A percentile compares a stretch with the other conserved stretches of the same genome.
These are phyloP conservation scores for Plenodomus biglobosus DNA, from an alignment of 2,329 filamentous ascomycete genomes.

Conservation along the genomic window DNA sequence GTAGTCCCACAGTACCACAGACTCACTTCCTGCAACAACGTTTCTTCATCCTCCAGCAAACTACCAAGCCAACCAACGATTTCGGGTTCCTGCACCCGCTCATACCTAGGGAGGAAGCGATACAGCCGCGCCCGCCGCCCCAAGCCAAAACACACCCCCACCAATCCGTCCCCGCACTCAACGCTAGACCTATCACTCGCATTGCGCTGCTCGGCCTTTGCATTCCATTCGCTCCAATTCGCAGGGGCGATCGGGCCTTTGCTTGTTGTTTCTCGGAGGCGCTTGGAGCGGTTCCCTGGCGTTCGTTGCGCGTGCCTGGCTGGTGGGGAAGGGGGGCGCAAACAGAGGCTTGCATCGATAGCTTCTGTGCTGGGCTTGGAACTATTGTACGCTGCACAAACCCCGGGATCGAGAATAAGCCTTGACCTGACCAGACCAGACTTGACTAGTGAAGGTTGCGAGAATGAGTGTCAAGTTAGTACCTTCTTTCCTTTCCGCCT, in stretches of 20 bases:
- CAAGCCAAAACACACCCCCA: slow-evolving; percentile 14
- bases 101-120: neutral
- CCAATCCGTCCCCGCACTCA: slow-evolving; percentile 18
- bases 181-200: slow-evolving; percentile 26
- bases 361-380: neutral
- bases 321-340: neutral
- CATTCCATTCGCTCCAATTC: slow-evolving; percentile 23
- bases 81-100: neutral
- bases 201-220: slow-evolving; percentile 14
- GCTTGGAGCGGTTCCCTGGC: neutral
- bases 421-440: neutral
- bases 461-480: slow-evolving; percentile 39
- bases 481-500: slow-evolving; percentile 9
- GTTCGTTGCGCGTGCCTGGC: neutral
- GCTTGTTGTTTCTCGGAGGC: neutral
- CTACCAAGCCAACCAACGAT: neutral
- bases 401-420: too few relatives aligned
- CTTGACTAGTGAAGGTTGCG: neutral
- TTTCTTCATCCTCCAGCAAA: neutral
- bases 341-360: slow-evolving; percentile 21
- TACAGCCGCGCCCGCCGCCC: slow-evolving; percentile 22
- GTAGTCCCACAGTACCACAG: neutral
- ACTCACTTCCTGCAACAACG: neutral
- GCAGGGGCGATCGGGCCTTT: slow-evolving; percentile 23
- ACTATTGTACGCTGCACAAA: neutral